A percentile compares a stretch with the other conserved stretches of the same genome.
Conservation (phyloP, 805 yeast species). For the Wickerhamiella shivajii region DNA sequence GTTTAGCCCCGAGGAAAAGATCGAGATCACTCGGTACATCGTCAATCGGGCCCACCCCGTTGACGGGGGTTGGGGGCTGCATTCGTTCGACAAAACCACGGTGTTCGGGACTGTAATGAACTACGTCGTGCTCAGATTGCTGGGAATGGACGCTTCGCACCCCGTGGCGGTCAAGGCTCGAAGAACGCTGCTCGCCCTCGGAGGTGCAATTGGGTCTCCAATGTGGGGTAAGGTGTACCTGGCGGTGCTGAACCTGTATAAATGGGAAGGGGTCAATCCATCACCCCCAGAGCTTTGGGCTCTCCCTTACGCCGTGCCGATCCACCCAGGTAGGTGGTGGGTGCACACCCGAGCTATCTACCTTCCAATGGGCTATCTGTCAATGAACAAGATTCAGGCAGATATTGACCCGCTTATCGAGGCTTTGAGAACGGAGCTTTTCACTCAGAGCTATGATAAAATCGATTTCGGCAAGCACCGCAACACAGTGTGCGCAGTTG, state of each 20-base stretch:
- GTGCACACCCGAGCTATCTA: constrained; percentile 92
- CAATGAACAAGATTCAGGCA: constrained; percentile 40
- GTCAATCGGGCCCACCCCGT: constrained; percentile 93
- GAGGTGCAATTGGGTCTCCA: constrained; percentile 84
- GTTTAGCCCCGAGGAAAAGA: constrained; percentile 48
- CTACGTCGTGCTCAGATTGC: constrained; percentile 63
- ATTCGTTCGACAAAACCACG: constrained; percentile 81
- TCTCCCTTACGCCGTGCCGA: constrained; percentile 63
- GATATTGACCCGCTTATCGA: constrained; percentile 47
- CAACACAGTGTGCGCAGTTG: constrained; percentile 81
- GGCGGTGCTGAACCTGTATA: constrained; percentile 61
- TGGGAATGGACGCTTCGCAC: constrained; percentile 64
- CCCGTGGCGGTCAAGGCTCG: constrained; percentile 69
- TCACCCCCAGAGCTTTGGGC: constrained; percentile 94
- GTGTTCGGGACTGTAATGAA: constrained; percentile 89
- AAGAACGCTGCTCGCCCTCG: constrained; percentile 48
- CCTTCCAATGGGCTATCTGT: constrained; percentile 70
- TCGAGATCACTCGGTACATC: constrained; percentile 69
- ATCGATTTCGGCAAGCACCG: constrained; percentile 61
- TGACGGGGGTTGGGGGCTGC: constrained; percentile 99
- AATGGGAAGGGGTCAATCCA: constrained; percentile 96
- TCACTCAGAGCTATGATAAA: constrained; percentile 41
- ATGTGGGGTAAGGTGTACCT: constrained; percentile 98
- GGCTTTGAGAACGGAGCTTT: constrained; percentile 68
- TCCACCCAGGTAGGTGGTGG: constrained; percentile 98